Evolutionary conservation across 345 rosid genomes (phyloP).

Genomic region (Citrus glauca): DNA sequence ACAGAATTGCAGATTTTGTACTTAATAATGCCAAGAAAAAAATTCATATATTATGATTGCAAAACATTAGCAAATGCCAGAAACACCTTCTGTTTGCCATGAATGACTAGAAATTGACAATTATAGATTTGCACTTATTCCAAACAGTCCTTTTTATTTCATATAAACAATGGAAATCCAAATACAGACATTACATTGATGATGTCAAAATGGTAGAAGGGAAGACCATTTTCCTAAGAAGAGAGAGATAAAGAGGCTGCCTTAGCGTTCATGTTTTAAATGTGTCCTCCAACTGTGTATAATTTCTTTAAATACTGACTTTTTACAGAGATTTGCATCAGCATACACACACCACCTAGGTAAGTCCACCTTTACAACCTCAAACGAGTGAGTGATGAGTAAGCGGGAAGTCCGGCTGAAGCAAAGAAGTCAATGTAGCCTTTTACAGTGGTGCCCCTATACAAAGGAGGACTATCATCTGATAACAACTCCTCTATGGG

Average conservation of each 20-base stretch:
- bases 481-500: slow-evolving; percentile 17
- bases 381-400: slow-evolving; percentile 1
- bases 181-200: not conserved
- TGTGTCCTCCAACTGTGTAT: not conserved
- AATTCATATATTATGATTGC: not conserved
- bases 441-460: slow-evolving; percentile 5
- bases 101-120: not conserved
- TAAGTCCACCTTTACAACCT: not conserved
- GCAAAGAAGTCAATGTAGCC: not conserved
- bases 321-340: not conserved
- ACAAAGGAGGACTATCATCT: slow-evolving; percentile 18
- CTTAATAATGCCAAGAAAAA: not conserved
- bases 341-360: not conserved
- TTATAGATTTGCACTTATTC: not conserved
- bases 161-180: not conserved
- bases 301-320: not conserved
- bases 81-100: not conserved
- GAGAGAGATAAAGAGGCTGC: not conserved
- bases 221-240: not conserved
- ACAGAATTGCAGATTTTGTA: not conserved
- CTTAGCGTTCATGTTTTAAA: not conserved
- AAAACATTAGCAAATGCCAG: not conserved
- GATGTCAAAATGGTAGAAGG: not conserved
- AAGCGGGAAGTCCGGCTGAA: not conserved
- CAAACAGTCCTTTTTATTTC: not conserved